Percentiles rank a stretch among this genome's conserved stretches.
Conservation (phyloP, 1,284 basidiomycete genomes). For the Rhizoctonia solani region DNA sequence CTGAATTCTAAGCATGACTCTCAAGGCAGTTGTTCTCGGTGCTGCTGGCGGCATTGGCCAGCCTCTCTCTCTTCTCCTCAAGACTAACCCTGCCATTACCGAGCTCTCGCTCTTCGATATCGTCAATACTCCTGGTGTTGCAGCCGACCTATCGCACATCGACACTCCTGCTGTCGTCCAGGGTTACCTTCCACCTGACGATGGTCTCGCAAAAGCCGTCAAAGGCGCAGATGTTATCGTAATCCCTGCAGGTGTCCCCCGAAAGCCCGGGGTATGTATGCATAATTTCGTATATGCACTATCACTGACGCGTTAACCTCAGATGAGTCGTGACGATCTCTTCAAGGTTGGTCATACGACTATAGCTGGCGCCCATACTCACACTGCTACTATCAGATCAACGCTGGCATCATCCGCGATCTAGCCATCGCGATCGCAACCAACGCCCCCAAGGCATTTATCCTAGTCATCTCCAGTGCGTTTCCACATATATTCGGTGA, state of each 20-base stretch:
- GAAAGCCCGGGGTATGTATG: conserved; percentile 84
- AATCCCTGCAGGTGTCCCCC: conserved; percentile 96
- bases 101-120: conserved; percentile 94
- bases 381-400: conserved; percentile 65
- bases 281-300: background rate
- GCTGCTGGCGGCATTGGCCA: conserved; percentile 94
- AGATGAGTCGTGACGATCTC: conserved; percentile 66
- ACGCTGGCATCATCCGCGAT: conserved; percentile 94
- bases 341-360: conserved; percentile 73
- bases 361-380: background rate
- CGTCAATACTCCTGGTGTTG: conserved; percentile 94
- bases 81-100: conserved; percentile 80
- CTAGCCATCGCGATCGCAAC: conserved; percentile 89
- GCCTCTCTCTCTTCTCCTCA: conserved; percentile 88
- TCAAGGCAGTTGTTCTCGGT: conserved; percentile 92
- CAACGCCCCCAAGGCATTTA: conserved; percentile 85
- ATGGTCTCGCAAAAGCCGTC: conserved; percentile 82
- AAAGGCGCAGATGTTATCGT: conserved; percentile 87
- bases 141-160: conserved; percentile 92
- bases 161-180: conserved; percentile 77
- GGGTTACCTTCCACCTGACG: conserved; percentile 73
- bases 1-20: conserved; percentile 55
- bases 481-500: background rate
- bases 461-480: conserved; percentile 86
- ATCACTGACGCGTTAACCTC: background rate